phyloP scores from a whole-genome alignment of 148 eudicot species.

The Salicornia ramosissima region DNA sequence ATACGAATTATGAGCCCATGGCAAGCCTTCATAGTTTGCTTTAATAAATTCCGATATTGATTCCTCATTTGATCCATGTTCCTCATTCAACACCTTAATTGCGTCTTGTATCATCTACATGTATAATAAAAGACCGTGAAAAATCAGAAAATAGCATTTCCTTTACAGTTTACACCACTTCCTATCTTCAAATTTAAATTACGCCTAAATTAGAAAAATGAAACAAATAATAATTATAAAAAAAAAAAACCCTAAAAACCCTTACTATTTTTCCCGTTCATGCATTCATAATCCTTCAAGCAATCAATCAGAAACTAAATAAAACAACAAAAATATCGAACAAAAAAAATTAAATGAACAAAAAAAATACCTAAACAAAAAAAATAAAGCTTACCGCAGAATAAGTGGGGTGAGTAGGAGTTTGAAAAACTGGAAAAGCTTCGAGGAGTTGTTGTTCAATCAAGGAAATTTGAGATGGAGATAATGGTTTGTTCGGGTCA shows the following conservation, averaged over 20 bases:
- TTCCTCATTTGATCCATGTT: slow-evolving; percentile 48
- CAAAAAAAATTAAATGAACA: neutral
- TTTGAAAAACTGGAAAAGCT: slow-evolving; percentile 23
- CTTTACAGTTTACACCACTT: neutral
- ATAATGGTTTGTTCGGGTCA: slow-evolving; percentile 22
- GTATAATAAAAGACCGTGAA: neutral
- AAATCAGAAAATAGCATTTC: neutral
- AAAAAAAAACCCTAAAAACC: neutral
- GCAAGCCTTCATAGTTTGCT: slow-evolving; percentile 41
- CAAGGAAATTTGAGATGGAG: slow-evolving; percentile 21
- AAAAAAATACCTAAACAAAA: neutral
- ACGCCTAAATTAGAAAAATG: no score
- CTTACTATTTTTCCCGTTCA: neutral
- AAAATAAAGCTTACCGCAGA: slow-evolving; percentile 28
- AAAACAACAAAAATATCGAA: neutral
- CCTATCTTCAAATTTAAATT: no score
- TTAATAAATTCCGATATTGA: slow-evolving; percentile 43
- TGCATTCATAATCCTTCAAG: neutral
- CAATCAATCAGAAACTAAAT: neutral
- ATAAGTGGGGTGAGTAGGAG: slow-evolving; percentile 47
- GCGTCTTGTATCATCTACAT: slow-evolving; percentile 62
- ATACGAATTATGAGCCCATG: slow-evolving; percentile 49
- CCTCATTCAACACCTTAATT: slow-evolving; percentile 37
- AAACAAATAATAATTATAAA: no score
- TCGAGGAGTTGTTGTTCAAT: slow-evolving; percentile 21